Evolutionary conservation across 148 eudicot species (phyloP).

Genomic region (Euryodendron excelsum): DNA sequence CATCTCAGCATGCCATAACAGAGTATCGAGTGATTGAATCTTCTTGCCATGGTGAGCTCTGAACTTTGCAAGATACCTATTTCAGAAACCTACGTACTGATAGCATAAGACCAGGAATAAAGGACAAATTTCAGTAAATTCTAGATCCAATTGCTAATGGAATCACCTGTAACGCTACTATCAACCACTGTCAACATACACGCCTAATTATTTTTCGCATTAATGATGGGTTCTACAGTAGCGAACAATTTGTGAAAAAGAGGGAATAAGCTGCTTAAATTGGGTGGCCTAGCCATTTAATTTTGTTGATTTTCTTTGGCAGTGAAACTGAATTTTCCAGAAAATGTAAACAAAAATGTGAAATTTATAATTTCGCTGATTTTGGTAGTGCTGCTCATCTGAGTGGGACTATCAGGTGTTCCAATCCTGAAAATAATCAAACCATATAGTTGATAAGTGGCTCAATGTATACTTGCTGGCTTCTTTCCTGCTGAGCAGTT

Average conservation of each 20-base stretch:
- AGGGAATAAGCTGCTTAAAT: neutral
- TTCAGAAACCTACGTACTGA: neutral
- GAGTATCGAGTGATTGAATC: slow-evolving; percentile 75
- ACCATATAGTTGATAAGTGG: neutral
- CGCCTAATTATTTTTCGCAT: neutral
- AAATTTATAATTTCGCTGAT: neutral
- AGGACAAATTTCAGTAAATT: neutral
- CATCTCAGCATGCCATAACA: slow-evolving; percentile 83
- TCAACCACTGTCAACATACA: neutral
- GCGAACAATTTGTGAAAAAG: neutral
- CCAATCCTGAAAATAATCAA: neutral
- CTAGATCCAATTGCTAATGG: neutral
- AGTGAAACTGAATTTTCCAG: too few species aligned
- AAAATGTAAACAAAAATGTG: too few species aligned
- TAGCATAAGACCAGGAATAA: neutral
- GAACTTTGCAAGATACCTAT: neutral
- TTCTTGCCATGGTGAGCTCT: slow-evolving; percentile 56
- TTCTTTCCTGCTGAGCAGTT: neutral
- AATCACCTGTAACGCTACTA: neutral
- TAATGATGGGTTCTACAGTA: neutral
- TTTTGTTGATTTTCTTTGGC: too few species aligned
- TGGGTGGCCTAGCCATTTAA: neutral
- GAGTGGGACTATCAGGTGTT: neutral
- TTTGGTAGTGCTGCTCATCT: neutral
- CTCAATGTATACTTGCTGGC: neutral